Conservation (phyloP, 2,329 filamentous ascomycete species). For the Xylaria sp. region DNA sequence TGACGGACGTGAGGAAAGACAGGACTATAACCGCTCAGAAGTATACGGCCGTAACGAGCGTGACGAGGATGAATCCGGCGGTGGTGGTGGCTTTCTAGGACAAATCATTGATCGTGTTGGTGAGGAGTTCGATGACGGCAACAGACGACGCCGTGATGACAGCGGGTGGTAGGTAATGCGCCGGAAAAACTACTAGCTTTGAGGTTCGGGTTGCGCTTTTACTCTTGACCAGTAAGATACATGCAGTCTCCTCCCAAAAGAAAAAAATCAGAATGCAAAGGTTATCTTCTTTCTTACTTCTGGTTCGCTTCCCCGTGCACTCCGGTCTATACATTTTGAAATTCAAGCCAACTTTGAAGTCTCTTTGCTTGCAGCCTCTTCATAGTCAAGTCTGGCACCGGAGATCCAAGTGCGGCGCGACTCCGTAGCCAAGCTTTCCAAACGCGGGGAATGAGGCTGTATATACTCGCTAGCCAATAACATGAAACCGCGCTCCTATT, state of each 20-base stretch:
- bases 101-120: constrained; percentile 40
- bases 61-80: constrained; percentile 35
- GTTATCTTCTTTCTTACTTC: neutral
- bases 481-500: neutral
- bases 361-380: neutral
- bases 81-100: constrained; percentile 43
- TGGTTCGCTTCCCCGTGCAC: neutral
- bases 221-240: constrained; percentile 8
- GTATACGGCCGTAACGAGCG: constrained; percentile 28
- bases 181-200: neutral
- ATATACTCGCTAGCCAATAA: constrained; percentile 19
- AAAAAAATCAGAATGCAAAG: constrained; percentile 5
- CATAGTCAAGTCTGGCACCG: neutral
- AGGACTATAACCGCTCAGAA: constrained; percentile 18
- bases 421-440: constrained; percentile 26
- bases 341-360: neutral
- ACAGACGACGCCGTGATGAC: constrained; percentile 41
- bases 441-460: constrained; percentile 30
- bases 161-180: constrained; percentile 33
- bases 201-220: constrained; percentile 3
- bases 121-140: constrained; percentile 38
- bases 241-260: neutral
- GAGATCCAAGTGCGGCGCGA: constrained; percentile 10
- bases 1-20: constrained; percentile 33
- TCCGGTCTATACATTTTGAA: neutral